Percentiles rank a stretch among this genome's conserved stretches.
These are phyloP conservation scores for Hagleromyces aurorensis DNA, from an alignment of 805 yeast species.

Conservation along the genomic window DNA sequence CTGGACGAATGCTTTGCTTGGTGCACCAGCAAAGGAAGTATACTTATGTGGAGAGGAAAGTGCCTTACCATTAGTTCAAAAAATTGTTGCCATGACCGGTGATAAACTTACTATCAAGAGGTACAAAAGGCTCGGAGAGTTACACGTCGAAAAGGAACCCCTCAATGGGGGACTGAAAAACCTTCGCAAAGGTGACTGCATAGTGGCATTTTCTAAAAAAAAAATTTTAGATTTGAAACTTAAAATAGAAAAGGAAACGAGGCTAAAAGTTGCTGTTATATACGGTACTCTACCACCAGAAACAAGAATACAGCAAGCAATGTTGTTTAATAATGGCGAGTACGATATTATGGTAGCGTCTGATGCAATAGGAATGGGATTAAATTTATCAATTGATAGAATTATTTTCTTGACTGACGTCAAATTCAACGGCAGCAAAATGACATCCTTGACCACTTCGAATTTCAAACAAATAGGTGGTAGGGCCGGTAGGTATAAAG, in stretches of 20 bases:
- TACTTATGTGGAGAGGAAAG: slow-evolving; percentile 93
- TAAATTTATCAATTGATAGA: slow-evolving; percentile 76
- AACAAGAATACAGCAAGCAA: slow-evolving; percentile 78
- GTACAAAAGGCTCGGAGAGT: slow-evolving; percentile 69
- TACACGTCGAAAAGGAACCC: slow-evolving; percentile 44
- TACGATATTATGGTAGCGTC: slow-evolving; percentile 86
- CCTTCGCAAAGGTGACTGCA: slow-evolving; percentile 66
- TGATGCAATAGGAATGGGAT: slow-evolving; percentile 97
- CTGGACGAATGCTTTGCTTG: slow-evolving; percentile 87
- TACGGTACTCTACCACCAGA: slow-evolving; percentile 97
- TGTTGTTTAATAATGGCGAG: slow-evolving; percentile 66
- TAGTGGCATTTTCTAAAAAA: slow-evolving; percentile 77
- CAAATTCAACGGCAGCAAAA: slow-evolving; percentile 63
- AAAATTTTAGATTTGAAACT: slow-evolving; percentile 63
- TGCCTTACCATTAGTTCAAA: slow-evolving; percentile 58
- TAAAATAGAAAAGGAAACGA: slow-evolving; percentile 55
- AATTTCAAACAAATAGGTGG: slow-evolving; percentile 91
- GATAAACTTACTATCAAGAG: slow-evolving; percentile 65
- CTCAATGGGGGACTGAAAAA: slow-evolving; percentile 23
- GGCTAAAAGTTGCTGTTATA: slow-evolving; percentile 71
- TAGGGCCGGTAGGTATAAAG: slow-evolving; percentile 78
- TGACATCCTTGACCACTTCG: slow-evolving; percentile 46
- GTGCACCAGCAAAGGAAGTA: slow-evolving; percentile 75
- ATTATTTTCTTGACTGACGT: slow-evolving; percentile 60
- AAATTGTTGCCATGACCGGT: slow-evolving; percentile 61